Base-by-base conservation (phyloP, 1,284 basidiomycete genomes). In the Schizophyllum commune region DNA sequence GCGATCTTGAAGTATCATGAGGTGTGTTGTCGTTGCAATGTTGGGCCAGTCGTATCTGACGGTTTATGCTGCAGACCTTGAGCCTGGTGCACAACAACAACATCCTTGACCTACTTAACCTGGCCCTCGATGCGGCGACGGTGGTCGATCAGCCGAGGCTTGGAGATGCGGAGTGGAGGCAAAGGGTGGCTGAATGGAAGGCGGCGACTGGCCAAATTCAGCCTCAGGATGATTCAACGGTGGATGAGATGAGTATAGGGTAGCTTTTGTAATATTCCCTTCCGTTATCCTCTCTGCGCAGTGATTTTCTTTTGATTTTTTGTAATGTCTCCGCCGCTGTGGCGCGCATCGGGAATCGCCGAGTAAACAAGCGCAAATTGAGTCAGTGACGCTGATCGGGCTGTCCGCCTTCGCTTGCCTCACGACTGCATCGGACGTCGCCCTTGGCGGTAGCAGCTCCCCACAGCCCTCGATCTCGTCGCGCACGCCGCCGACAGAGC, bases 1-100 rank as follows among this genome's bases (percentile, higher is more conserved):
- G 91, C 94, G 1, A 94, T 98, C 65, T 74, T 90, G 27, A 88
- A 87, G 63, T 97, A 96, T 68, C 95, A 98, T 71, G 89, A 94
- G 77, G 92, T 92, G 63, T 52, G 80, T 65, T 8, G 13, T 47
- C 13, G 13, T 47, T 47, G 39, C 57, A 57, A 47, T 56, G 4
- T 39, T 34, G 11, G 5, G 11, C 5, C 9, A 21, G 32, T 22
- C 21, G 57, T 60, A 53, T n/a, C 59, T 58, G 20, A 55, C 20
- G 56, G 13, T 51, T 60, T 20, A n/a, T 22, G n/a, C 27, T 51
- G 11, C 68, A 94, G 86, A 89, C 94, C 0, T 76, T 97, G 54
- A 88, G 90, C 60, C 80, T 97, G 60, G 83, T 94, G 0, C 89
- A 94, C 64, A 96, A 97, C 68, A 83, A 89, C 1, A 88, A 94